Conservation (phyloP, 345 rosid species). For the Populus ilicifolia region DNA sequence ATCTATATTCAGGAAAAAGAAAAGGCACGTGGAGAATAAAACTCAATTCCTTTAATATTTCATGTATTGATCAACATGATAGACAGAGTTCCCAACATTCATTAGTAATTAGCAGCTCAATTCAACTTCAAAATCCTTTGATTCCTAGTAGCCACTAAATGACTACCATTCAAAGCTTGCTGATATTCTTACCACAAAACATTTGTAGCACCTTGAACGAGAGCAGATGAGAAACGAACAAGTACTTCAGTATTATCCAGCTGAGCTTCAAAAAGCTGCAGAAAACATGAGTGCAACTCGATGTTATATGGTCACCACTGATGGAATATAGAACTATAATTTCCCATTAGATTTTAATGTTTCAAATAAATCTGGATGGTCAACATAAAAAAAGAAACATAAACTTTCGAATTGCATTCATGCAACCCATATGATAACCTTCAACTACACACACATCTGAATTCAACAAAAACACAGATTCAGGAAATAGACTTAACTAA, state of each 20-base stretch:
- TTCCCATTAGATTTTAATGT: background rate
- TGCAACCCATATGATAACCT: background rate
- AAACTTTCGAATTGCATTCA: background rate
- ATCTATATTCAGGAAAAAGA: background rate
- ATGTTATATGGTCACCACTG: background rate
- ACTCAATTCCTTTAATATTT: background rate
- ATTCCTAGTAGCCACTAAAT: slow-evolving; percentile 11
- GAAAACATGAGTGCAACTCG: slow-evolving; percentile 1
- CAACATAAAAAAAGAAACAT: background rate
- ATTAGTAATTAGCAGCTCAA: background rate
- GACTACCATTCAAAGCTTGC: slow-evolving; percentile 2
- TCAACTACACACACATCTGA: background rate
- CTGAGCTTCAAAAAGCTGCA: slow-evolving; percentile 84
- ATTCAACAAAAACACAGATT: background rate
- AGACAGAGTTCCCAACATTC: background rate
- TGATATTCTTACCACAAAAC: slow-evolving; percentile 77
- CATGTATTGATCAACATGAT: background rate
- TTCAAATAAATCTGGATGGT: background rate
- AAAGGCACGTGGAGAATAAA: background rate
- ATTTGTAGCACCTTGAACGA: slow-evolving; percentile 95
- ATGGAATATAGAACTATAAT: background rate
- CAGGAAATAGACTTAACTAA: background rate
- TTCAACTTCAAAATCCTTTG: background rate
- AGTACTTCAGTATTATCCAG: slow-evolving; percentile 68
- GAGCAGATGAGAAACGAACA: slow-evolving; percentile 90